Percentiles rank a stretch among this genome's conserved stretches.
phyloP scores from a whole-genome alignment of 495 filamentous ascomycete species.

The Aspergillus kassunensis region DNA sequence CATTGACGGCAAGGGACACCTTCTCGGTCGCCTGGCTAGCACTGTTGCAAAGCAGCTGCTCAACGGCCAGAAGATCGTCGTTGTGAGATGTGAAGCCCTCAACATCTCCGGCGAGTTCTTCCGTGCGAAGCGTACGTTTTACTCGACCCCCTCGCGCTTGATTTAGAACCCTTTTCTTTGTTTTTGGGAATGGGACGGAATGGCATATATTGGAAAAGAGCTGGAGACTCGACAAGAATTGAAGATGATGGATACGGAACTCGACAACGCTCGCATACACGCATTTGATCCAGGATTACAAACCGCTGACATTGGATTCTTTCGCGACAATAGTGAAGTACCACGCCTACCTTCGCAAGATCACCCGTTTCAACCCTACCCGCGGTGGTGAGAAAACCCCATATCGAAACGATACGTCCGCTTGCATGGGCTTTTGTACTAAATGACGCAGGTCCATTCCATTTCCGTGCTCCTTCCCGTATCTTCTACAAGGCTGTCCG shows the following conservation, averaged over 20 bases:
- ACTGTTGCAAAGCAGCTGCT: slow-evolving; percentile 99
- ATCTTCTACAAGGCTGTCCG: slow-evolving; percentile 99
- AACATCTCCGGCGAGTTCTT: slow-evolving; percentile 99
- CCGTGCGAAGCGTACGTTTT: slow-evolving; percentile 94
- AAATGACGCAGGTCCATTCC: slow-evolving; percentile 76
- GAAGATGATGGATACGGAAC: not conserved
- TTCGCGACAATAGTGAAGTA: slow-evolving; percentile 81
- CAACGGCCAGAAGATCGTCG: slow-evolving; percentile 98
- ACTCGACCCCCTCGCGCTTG: slow-evolving; percentile 14
- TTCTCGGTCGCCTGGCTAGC: slow-evolving; percentile 97
- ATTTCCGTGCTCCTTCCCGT: slow-evolving; percentile 96
- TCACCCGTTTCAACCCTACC: slow-evolving; percentile 98
- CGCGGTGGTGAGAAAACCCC: slow-evolving; percentile 71
- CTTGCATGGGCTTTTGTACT: slow-evolving; percentile 22
- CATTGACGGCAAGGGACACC: slow-evolving; percentile 99
- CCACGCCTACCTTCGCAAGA: slow-evolving; percentile 98
- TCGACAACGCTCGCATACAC: not conserved
- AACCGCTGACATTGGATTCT: slow-evolving; percentile 31
- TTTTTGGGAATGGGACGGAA: not conserved
- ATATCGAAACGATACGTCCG: slow-evolving; percentile 9
- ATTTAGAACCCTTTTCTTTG: not conserved
- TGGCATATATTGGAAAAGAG: not conserved
- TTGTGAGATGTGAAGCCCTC: slow-evolving; percentile 96
- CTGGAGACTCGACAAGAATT: not conserved
- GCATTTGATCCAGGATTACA: not conserved